Conservation (phyloP, 805 yeast species). For the Metschnikowia continentalis region DNA sequence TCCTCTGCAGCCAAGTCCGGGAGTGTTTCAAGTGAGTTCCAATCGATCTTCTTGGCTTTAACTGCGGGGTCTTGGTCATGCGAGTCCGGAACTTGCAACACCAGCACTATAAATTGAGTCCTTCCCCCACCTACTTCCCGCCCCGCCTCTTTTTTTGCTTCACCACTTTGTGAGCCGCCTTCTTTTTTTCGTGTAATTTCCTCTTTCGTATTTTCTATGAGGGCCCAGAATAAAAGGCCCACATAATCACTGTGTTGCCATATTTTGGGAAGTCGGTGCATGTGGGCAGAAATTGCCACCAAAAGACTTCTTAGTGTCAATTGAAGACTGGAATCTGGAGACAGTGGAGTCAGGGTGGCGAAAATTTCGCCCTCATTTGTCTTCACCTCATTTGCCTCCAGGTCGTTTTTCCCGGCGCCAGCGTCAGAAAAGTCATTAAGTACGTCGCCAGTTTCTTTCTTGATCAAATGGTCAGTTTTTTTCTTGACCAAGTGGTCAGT, state of each 20-base stretch:
- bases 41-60: slow-evolving; percentile 16
- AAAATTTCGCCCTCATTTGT: no score
- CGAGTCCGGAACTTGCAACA: slow-evolving; percentile 2
- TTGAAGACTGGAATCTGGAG: background rate
- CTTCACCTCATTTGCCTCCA: no score
- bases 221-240: slow-evolving; percentile 46
- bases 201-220: slow-evolving; percentile 19
- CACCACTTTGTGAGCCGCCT: background rate
- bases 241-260: slow-evolving; percentile 37
- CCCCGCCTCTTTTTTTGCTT: background rate
- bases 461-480: no score
- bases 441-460: no score
- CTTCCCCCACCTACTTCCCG: background rate
- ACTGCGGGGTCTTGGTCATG: background rate
- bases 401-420: no score
- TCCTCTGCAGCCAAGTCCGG: slow-evolving; percentile 20
- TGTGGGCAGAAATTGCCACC: slow-evolving; percentile 32
- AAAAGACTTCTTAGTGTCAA: slow-evolving; percentile 13
- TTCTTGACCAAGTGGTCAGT: background rate
- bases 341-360: no score
- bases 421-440: no score
- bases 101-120: slow-evolving; percentile 20
- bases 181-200: slow-evolving; percentile 6
- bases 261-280: slow-evolving; percentile 37
- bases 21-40: slow-evolving; percentile 34